A percentile compares a stretch with the other conserved stretches of the same genome.
Conservation (phyloP, 352 stramenopile species). For the Peronospora destructor region DNA sequence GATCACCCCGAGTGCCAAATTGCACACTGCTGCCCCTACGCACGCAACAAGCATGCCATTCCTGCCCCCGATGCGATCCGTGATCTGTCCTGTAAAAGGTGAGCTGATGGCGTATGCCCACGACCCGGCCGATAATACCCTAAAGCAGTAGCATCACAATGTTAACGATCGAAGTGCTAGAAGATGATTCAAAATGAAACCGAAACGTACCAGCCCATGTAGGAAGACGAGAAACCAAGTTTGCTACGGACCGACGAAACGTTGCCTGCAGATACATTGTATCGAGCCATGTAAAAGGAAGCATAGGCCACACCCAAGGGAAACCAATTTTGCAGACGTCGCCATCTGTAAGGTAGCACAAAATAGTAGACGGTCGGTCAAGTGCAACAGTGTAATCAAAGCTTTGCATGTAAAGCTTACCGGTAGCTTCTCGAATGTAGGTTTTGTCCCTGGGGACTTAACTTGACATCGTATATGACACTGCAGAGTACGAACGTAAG, state of each 20-base stretch:
- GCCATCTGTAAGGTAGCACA: slow-evolving; percentile 29
- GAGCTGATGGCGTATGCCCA: slow-evolving; percentile 66
- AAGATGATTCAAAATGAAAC: background rate
- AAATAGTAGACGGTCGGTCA: slow-evolving; percentile 5
- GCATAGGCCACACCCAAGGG: slow-evolving; percentile 68
- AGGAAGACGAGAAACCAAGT: slow-evolving; percentile 54
- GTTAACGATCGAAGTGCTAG: slow-evolving; percentile 23
- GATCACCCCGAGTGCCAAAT: slow-evolving; percentile 46
- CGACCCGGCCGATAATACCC: slow-evolving; percentile 59
- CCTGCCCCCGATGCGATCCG: slow-evolving; percentile 59
- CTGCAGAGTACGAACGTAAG: slow-evolving; percentile 46
- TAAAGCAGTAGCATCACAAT: slow-evolving; percentile 10
- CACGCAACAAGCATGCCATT: slow-evolving; percentile 70
- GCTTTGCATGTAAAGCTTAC: slow-evolving; percentile 12
- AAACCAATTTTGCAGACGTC: slow-evolving; percentile 68
- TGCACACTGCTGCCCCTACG: slow-evolving; percentile 52
- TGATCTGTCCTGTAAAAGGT: slow-evolving; percentile 65
- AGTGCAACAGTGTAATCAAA: background rate
- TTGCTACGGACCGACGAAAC: slow-evolving; percentile 43
- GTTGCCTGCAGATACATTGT: slow-evolving; percentile 68
- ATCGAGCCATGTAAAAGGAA: slow-evolving; percentile 75
- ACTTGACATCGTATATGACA: slow-evolving; percentile 55
- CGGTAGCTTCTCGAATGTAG: slow-evolving; percentile 54
- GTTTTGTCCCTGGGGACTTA: slow-evolving; percentile 43
- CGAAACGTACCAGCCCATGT: slow-evolving; percentile 59